Evolutionary conservation across 108 stramenopile species (phyloP).

Genomic region (Parietichytrium sp.): DNA sequence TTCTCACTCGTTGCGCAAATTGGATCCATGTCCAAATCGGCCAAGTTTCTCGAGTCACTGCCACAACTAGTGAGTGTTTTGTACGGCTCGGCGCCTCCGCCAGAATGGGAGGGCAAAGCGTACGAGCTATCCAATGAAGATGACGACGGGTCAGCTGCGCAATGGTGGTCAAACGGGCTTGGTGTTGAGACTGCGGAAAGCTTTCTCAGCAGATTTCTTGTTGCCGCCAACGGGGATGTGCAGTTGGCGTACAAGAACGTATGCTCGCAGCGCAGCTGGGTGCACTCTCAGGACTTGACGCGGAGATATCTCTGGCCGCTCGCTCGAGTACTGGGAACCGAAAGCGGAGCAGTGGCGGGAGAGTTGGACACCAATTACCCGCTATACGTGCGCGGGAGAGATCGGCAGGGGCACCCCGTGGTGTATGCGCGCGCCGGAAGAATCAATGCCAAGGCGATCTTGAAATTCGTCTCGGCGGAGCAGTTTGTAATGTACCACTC

Average conservation of each 20-base stretch:
- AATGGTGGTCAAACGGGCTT: no score
- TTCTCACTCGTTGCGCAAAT: no score
- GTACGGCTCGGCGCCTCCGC: no score
- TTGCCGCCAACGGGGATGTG: constrained; percentile 22
- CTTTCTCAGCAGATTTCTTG: background rate
- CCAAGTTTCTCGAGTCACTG: no score
- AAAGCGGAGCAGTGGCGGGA: background rate
- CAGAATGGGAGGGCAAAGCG: no score
- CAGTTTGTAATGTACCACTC: constrained; percentile 8
- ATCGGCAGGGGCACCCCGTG: constrained; percentile 27
- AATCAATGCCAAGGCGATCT: background rate
- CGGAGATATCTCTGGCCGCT: background rate
- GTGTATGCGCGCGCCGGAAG: background rate
- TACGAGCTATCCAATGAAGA: no score
- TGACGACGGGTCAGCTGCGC: no score
- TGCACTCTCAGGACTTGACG: background rate
- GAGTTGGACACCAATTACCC: background rate
- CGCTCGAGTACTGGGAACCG: background rate
- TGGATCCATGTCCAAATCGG: no score
- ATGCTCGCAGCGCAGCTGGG: background rate
- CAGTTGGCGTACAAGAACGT: background rate
- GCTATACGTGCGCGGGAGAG: background rate
- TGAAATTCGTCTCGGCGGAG: background rate
- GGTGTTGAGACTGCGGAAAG: background rate
- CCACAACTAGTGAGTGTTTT: no score